Percentiles rank a stretch among this genome's conserved stretches.
Conservation (phyloP, 768 basidiomycete genomes). For the Trametes elegans region DNA sequence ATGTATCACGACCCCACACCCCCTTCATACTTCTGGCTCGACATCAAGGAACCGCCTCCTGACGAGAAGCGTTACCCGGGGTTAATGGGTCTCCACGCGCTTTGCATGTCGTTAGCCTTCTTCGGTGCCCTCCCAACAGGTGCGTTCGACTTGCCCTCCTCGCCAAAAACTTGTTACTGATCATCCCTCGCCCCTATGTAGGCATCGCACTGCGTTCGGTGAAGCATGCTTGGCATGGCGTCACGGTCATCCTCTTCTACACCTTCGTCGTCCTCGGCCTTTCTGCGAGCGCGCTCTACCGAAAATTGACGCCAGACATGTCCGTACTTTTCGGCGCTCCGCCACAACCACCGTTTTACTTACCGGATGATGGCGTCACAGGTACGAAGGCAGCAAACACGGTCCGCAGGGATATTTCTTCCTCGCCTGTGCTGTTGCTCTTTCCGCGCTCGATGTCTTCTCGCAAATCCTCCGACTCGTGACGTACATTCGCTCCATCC, state of each 20-base stretch:
- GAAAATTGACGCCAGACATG: constrained; percentile 80
- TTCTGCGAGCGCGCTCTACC: constrained; percentile 66
- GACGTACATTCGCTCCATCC: constrained; percentile 39
- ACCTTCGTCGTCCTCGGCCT: constrained; percentile 60
- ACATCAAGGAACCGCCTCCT: constrained; percentile 55
- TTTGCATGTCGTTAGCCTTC: constrained; percentile 76
- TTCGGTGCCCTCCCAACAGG: constrained; percentile 81
- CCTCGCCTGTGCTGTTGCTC: constrained; percentile 41
- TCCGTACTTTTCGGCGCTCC: constrained; percentile 39
- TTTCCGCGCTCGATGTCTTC: constrained; percentile 56
- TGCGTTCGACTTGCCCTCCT: constrained; percentile 35
- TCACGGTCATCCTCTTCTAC: constrained; percentile 65
- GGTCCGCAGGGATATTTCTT: constrained; percentile 59
- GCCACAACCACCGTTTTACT: not conserved
- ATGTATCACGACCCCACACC: constrained; percentile 67
- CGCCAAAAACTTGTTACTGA: not conserved
- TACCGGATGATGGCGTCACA: constrained; percentile 29
- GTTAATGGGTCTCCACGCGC: constrained; percentile 71
- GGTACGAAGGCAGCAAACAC: constrained; percentile 70
- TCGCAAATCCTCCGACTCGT: constrained; percentile 49
- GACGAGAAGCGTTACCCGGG: constrained; percentile 53
- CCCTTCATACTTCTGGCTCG: constrained; percentile 80
- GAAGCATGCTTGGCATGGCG: constrained; percentile 60
- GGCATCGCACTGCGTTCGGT: constrained; percentile 81
- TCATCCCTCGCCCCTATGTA: constrained; percentile 33